Base-by-base conservation (phyloP, 331 rosid species). In the Saraca asoca region DNA sequence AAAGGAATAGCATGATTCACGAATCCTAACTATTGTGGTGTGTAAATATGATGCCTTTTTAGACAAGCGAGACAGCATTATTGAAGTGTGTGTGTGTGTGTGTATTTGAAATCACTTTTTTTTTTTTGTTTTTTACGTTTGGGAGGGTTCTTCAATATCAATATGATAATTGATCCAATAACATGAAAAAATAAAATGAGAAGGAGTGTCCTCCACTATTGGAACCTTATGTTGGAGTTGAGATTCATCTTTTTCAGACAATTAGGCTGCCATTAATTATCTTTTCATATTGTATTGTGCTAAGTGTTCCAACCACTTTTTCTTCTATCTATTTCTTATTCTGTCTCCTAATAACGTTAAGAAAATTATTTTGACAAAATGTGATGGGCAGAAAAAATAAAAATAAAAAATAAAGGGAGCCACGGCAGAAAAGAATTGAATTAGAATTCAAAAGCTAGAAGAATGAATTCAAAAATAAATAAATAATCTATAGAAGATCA, bases 201-300 rank as follows among this genome's bases (percentile, higher is more conserved):
- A 70, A 44, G 37, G 44, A 55, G 65, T 85, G 95, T 85, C 65
- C 65, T 74, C 88, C 84, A 50, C 9, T 9, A 5, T 14, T 61
- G 81, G 69, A 74, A 86, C 89, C 90, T 70, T 37, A 6, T 83
- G 88, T 70, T 77, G 5, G 54, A 46, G 41, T 44, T 34, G 9
- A 59, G 15, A 29, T 67, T 81, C 77, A 11, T 85, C 73, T 66
- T 54, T 66, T 51, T 46, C 15, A 45, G 48, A 60, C 82, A 69
- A 46, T 39, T 37, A 38, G 7, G 44, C 64, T 19, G 17, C 67
- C 31, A 24, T 24, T 24, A 38, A 51, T 76, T 42, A 53, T 68
- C 34, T 17, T 18, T 50, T 62, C 59, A 51, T 37, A 63, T 41
- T 53, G 53, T 38, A 58, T 41, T 38, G 64, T 7, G 43, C 55